Percentiles rank a stretch among this genome's conserved stretches.
Evolutionary conservation across 2,329 filamentous ascomycete genomes (phyloP).

Genomic region (Pyricularia pennisetigena): DNA sequence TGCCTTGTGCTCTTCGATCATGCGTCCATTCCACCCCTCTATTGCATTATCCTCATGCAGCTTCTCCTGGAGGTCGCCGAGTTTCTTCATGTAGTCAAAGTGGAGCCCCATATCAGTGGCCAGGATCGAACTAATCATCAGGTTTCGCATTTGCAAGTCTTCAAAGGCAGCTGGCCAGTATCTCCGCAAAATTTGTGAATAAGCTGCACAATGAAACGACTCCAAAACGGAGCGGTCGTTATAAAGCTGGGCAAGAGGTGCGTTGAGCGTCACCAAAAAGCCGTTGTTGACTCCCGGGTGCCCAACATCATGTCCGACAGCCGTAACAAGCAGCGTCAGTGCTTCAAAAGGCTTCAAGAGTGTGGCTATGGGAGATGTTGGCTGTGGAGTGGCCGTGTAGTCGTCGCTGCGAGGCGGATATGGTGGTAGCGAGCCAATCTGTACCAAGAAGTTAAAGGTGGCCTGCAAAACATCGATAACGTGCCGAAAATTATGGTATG

Average conservation of each 20-base stretch:
- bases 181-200: constrained; percentile 85
- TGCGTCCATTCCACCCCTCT: constrained; percentile 68
- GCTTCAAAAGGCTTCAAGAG: constrained; percentile 82
- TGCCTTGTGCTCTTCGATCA: constrained; percentile 65
- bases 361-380: constrained; percentile 57
- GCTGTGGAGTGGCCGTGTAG: constrained; percentile 8
- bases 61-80: constrained; percentile 72
- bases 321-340: constrained; percentile 80
- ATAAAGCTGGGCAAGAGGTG: constrained; percentile 87
- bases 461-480: constrained; percentile 94
- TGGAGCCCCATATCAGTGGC: constrained; percentile 97
- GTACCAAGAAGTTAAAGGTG: constrained; percentile 79
- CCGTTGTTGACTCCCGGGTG: constrained; percentile 98
- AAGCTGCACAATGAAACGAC: constrained; percentile 95
- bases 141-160: constrained; percentile 67
- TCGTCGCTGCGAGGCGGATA: constrained; percentile 28
- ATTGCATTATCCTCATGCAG: constrained; percentile 56
- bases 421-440: constrained; percentile 63
- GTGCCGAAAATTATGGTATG: constrained; percentile 97
- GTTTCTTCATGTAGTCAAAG: constrained; percentile 89
- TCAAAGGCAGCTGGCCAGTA: constrained; percentile 83
- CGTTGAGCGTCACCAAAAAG: constrained; percentile 84
- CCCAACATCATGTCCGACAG: constrained; percentile 96
- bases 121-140: constrained; percentile 96
- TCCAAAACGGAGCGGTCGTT: constrained; percentile 95